Base-by-base conservation (phyloP, 1,284 basidiomycete genomes). In the Cryptococcus wingfieldii region DNA sequence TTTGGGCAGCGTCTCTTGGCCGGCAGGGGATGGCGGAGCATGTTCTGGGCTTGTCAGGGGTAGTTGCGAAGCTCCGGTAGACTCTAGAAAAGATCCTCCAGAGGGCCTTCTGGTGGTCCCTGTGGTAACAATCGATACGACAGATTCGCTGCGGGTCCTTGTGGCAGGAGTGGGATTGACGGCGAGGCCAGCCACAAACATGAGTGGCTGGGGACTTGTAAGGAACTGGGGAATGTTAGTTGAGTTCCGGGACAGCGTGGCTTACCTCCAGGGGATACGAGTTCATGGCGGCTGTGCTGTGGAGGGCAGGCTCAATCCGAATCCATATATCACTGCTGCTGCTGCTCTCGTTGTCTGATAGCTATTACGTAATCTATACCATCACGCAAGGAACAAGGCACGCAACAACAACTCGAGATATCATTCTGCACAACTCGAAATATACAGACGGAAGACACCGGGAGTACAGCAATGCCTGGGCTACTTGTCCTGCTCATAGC, bases 131-230 rank as follows among this genome's bases (percentile, higher is more conserved):
- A 50, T 50, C 19, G 67, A 67, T 12, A 38, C 38, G 23, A 56
- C 54, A 38, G 64, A 44, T 18, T 60, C 61, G 16, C 67, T 49
- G 18, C 13, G 34, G 2, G 8, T 14, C 8, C 19, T 42, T 23
- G 41, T n/a, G 19, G 47, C 16, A 16, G 47, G 23, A 19, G 47
- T n/a, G 59, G 67, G 55, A 44, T 72, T 37, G 37, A 67, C 58
- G 13, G 85, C 85, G 38, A 96, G 82, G 0, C 93, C 92, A 25
- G 90, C 90, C 31, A 93, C 87, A 70, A 95, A 95, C 88, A 96
- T 89, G 50, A 95, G 84, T 25, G 93, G 93, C 38, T 85, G 86
- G 50, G 90, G 84, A 74, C 95, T 92, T 44, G 83, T 81, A 61
- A 94, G 80, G 66, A 81, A 81, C 77, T 80, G 43, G 5, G 23